Conservation (phyloP, 2,329 filamentous ascomycete genomes). For the Talaromyces rugulosus region DNA sequence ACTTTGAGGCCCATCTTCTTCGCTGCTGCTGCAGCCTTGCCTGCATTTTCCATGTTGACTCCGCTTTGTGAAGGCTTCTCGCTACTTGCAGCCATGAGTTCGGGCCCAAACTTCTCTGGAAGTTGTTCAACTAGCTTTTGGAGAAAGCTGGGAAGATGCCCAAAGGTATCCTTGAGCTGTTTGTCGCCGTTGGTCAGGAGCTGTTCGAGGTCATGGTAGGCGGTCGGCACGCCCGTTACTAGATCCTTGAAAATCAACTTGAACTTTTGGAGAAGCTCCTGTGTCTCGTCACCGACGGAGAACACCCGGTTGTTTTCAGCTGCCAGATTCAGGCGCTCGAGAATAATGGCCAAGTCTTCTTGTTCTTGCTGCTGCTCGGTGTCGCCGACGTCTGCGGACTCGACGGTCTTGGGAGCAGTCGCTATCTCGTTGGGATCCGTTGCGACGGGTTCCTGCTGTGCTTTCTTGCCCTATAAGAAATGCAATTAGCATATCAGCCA, state of each 20-base stretch:
- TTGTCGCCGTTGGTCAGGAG: constrained; percentile 60
- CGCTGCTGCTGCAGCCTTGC: constrained; percentile 47
- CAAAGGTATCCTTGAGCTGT: constrained; percentile 61
- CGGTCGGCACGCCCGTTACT: constrained; percentile 86
- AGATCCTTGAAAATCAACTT: constrained; percentile 89
- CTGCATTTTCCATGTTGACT: constrained; percentile 51
- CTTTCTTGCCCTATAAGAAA: neutral
- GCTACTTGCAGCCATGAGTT: constrained; percentile 68
- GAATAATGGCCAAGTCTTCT: constrained; percentile 70
- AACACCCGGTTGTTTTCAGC: constrained; percentile 83
- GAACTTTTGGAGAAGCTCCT: constrained; percentile 77
- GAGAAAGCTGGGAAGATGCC: constrained; percentile 68
- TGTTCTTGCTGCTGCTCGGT: constrained; percentile 55
- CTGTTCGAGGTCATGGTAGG: constrained; percentile 81
- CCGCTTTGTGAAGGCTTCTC: constrained; percentile 62
- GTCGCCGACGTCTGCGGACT: constrained; percentile 25
- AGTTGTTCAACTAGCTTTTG: constrained; percentile 83
- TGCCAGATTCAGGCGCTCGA: constrained; percentile 79
- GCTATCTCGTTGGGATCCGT: constrained; percentile 24
- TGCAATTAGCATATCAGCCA: neutral
- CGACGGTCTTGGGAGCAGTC: constrained; percentile 21
- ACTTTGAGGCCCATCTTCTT: constrained; percentile 65
- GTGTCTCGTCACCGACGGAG: constrained; percentile 76
- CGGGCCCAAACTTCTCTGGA: constrained; percentile 78
- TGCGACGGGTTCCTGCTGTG: constrained; percentile 24